Evolutionary conservation across 2,329 filamentous ascomycete species (phyloP).

Genomic region (Coniochaeta hoffmannii): DNA sequence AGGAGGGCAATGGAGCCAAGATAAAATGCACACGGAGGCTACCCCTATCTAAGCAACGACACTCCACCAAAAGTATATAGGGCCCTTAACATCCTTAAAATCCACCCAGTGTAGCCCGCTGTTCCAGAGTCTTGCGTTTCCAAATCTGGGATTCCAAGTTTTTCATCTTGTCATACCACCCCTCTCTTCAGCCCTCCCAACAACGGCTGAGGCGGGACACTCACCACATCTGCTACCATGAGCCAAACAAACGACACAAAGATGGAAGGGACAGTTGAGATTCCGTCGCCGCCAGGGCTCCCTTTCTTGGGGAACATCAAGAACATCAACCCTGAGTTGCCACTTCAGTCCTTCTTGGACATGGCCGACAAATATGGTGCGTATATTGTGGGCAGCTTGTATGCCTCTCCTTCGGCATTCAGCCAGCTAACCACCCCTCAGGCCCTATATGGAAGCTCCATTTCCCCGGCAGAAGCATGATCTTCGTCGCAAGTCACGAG

Average conservation of each 20-base stretch:
- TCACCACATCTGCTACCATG: background rate
- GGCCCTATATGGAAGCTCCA: slow-evolving; percentile 54
- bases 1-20: too few species aligned
- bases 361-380: slow-evolving; percentile 60
- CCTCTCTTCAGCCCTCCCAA: too few species aligned
- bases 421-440: slow-evolving; percentile 15
- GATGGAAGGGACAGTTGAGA: slow-evolving; percentile 24
- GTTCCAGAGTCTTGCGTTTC: too few species aligned
- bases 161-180: background rate
- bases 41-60: background rate
- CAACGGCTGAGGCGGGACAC: background rate
- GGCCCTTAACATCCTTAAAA: too few species aligned
- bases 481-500: slow-evolving; percentile 26
- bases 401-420: background rate
- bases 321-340: slow-evolving; percentile 54
- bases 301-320: slow-evolving; percentile 59
- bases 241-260: background rate
- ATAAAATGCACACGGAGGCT: background rate
- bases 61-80: background rate
- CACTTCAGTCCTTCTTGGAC: slow-evolving; percentile 44
- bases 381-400: slow-evolving; percentile 6
- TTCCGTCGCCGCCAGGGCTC: slow-evolving; percentile 57
- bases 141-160: background rate
- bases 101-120: too few species aligned
- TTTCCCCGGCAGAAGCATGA: slow-evolving; percentile 32